A percentile compares a stretch with the other conserved stretches of the same genome.
phyloP scores from a whole-genome alignment of 768 basidiomycete genomes.

The Naematelia aurantialba region DNA sequence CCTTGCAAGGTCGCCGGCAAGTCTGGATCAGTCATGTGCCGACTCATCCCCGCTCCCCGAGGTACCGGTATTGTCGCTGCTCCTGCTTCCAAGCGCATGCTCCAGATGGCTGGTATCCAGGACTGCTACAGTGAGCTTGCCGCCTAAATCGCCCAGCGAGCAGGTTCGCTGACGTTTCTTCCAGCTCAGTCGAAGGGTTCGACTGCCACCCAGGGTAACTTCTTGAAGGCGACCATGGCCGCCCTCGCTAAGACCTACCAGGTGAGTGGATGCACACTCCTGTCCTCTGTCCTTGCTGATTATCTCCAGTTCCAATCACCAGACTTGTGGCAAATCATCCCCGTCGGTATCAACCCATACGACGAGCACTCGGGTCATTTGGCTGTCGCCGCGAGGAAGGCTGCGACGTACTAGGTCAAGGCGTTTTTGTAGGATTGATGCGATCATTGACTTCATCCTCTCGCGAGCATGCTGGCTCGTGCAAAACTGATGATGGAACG shows the following conservation, averaged over 20 bases:
- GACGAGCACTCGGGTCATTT: conserved; percentile 94
- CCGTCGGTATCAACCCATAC: conserved; percentile 57
- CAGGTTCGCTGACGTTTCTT: conserved; percentile 1
- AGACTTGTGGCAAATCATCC: conserved; percentile 94
- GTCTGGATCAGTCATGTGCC: conserved; percentile 98
- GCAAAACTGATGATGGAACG: no score
- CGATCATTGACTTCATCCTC: background rate
- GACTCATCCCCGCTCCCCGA: conserved; percentile 94
- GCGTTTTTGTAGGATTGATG: conserved; percentile 1
- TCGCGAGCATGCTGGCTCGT: background rate
- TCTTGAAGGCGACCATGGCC: conserved; percentile 94
- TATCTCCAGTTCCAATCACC: conserved; percentile 81
- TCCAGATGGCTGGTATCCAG: conserved; percentile 96
- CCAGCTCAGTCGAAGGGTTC: conserved; percentile 86
- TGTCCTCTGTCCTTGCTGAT: background rate
- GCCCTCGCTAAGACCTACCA: conserved; percentile 92
- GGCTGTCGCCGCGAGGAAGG: conserved; percentile 72
- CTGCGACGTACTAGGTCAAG: conserved; percentile 36
- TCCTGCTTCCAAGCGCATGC: conserved; percentile 89
- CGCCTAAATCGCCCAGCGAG: background rate
- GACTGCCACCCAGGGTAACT: conserved; percentile 70
- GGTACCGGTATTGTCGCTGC: conserved; percentile 99
- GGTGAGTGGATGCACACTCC: conserved; percentile 5
- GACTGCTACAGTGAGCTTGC: conserved; percentile 70
- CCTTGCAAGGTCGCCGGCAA: conserved; percentile 98